A percentile compares a stretch with the other conserved stretches of the same genome.
Conservation (phyloP, 2,329 filamentous ascomycete species). For the Ilyonectria destructans region DNA sequence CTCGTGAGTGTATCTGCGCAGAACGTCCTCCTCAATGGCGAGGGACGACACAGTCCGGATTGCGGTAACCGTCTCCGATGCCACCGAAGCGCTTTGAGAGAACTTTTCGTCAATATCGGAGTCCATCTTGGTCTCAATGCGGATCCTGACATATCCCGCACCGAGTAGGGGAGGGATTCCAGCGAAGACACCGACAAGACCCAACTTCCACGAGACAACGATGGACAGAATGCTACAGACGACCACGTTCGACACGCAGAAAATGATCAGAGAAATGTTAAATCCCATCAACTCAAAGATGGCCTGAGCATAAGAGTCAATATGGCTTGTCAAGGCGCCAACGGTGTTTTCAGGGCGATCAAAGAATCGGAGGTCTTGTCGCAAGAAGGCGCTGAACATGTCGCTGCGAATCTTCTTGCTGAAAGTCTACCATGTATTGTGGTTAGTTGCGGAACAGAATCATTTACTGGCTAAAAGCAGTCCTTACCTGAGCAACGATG, state of each 20-base stretch:
- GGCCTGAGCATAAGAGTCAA: conserved; percentile 55
- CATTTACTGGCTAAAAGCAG: conserved; percentile 27
- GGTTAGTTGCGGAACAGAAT: background rate
- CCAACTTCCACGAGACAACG: conserved; percentile 63
- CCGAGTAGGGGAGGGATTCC: conserved; percentile 54
- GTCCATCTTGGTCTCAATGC: conserved; percentile 58
- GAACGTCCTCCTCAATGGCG: conserved; percentile 55
- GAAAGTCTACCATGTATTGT: conserved; percentile 28
- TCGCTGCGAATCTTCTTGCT: conserved; percentile 51
- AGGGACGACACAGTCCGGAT: conserved; percentile 60
- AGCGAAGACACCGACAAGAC: conserved; percentile 62
- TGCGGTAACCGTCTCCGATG: conserved; percentile 58
- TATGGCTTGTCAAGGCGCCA: conserved; percentile 53
- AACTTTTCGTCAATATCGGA: conserved; percentile 50
- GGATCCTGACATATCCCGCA: conserved; percentile 54
- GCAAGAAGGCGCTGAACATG: conserved; percentile 49
- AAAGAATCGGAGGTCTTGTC: conserved; percentile 59
- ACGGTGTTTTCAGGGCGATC: conserved; percentile 57
- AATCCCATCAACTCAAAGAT: conserved; percentile 60
- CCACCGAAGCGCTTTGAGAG: conserved; percentile 56
- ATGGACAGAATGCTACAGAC: conserved; percentile 60
- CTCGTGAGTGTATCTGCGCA: conserved; percentile 49
- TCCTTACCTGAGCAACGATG: conserved; percentile 47
- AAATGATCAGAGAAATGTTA: conserved; percentile 56
- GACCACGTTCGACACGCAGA: conserved; percentile 54